Conservation (phyloP, 768 basidiomycete genomes). For the Termitomyces sp. region DNA sequence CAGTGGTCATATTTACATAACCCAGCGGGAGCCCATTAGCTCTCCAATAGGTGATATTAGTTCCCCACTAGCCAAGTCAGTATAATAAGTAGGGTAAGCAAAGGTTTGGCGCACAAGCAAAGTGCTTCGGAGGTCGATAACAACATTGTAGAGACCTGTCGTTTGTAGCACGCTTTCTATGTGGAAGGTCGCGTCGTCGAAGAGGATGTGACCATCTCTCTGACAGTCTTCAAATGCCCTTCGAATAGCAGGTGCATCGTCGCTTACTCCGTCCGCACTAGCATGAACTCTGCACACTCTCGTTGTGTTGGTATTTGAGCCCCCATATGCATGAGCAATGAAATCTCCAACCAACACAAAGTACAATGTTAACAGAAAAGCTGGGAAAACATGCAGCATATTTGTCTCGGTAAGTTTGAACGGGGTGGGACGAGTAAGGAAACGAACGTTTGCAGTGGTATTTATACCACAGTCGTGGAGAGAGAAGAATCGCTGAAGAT, state of each 20-base stretch:
- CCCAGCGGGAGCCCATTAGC: constrained; percentile 25
- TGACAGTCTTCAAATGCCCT: constrained; percentile 14
- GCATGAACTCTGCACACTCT: constrained; percentile 15
- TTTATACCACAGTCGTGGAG: not conserved
- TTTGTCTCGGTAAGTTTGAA: not conserved
- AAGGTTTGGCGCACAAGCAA: constrained; percentile 21
- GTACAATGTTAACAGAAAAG: not conserved
- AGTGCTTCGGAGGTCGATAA: constrained; percentile 27
- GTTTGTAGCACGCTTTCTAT: constrained; percentile 26
- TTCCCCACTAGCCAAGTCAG: constrained; percentile 20
- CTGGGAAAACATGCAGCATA: not conserved
- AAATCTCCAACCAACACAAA: not conserved
- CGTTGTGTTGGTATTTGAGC: not conserved
- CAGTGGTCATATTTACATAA: constrained; percentile 31
- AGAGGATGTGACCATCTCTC: constrained; percentile 17
- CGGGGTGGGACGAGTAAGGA: not conserved
- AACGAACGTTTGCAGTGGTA: not conserved
- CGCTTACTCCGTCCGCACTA: constrained; percentile 15
- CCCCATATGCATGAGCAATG: not conserved
- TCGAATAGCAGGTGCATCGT: constrained; percentile 19
- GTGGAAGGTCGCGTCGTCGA: constrained; percentile 26
- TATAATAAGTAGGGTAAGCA: too few species aligned
- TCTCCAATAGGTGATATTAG: constrained; percentile 32
- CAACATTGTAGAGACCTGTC: constrained; percentile 25
- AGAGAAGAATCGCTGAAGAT: not conserved